Evolutionary conservation across 768 basidiomycete species (phyloP), one percentile per base, ranked within the genome.

Genomic region (Pleurotus platypus): DNA sequence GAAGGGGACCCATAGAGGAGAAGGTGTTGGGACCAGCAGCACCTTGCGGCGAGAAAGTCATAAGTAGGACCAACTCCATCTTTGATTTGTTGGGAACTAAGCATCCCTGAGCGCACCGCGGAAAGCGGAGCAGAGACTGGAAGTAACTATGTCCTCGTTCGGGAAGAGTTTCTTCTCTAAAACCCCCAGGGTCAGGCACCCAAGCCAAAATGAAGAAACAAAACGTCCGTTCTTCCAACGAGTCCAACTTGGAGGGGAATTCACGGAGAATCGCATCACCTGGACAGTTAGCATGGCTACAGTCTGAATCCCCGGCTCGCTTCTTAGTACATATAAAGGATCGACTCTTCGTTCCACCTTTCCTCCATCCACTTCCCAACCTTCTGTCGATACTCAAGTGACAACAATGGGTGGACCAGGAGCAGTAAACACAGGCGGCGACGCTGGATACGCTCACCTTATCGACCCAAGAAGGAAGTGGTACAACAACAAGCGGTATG

Each of bases 401-500:
- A 57, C 63, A 49, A 78, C 60, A 65, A 89, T 89, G 86, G 83
- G 72, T 66, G 82, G 66, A 60, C 37, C 37, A 54, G 84, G 80
- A 68, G 75, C 77, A 62, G 73, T 73, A 60, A 69, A 60, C 56
- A 62, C 68, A 46, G 70, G 69, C 40, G 56, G 57, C 42, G 62
- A 56, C 24, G 67, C 72, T 27, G 77, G 76, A 35, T 82, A 80
- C 62, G 70, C 67, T 6, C 83, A 84, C 61, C 75, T 88, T 57
- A 60, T 88, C 57, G 82, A 90, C 70, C 86, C 85, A 11, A 80
- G 67, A 57, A 75, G 84, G 67, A 88, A 76, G 66, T 90, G 89
- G 89, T 87, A 86, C 71, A 89, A 85, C 72, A 90, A 90, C 76
- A 80, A 69, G 69, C 77, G 88, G 85, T 85, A 63, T n/a, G 75